phyloP scores from a whole-genome alignment of 495 filamentous ascomycete species.

The Penicillium simplicissimum region DNA sequence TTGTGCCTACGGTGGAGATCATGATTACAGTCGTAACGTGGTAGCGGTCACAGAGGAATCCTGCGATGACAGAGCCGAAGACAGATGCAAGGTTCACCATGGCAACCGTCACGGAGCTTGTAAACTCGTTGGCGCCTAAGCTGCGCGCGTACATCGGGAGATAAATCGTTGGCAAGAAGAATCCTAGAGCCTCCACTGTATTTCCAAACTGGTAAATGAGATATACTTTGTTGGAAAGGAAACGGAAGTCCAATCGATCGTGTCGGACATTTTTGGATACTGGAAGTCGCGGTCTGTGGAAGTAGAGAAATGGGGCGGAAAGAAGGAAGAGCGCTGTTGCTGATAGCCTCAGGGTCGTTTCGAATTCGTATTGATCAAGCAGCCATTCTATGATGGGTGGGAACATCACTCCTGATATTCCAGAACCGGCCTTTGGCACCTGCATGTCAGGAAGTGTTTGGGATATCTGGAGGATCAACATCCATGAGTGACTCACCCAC shows the following conservation, averaged over 20 bases:
- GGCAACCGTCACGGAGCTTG: slow-evolving; percentile 45
- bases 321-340: slow-evolving; percentile 46
- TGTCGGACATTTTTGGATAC: slow-evolving; percentile 11
- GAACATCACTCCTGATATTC: slow-evolving; percentile 40
- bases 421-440: slow-evolving; percentile 41
- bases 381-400: slow-evolving; percentile 51
- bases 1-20: slow-evolving; percentile 54
- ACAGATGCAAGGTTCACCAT: slow-evolving; percentile 54
- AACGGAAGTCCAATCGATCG: slow-evolving; percentile 37
- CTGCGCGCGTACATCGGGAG: slow-evolving; percentile 42
- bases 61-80: slow-evolving; percentile 55
- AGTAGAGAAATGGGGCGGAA: slow-evolving; percentile 54
- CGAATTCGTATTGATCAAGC: slow-evolving; percentile 50
- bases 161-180: slow-evolving; percentile 30
- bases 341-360: slow-evolving; percentile 50
- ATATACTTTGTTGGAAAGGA: slow-evolving; percentile 48
- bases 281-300: slow-evolving; percentile 54
- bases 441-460: slow-evolving; percentile 1
- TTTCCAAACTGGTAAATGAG: slow-evolving; percentile 53
- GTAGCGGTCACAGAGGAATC: slow-evolving; percentile 55
- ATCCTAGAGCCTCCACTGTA: slow-evolving; percentile 56
- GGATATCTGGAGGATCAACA: background rate
- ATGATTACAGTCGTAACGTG: slow-evolving; percentile 57
- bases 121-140: slow-evolving; percentile 37
- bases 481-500: slow-evolving; percentile 28